phyloP scores from a whole-genome alignment of 352 stramenopile species.

The Phytophthora chlamydospora region DNA sequence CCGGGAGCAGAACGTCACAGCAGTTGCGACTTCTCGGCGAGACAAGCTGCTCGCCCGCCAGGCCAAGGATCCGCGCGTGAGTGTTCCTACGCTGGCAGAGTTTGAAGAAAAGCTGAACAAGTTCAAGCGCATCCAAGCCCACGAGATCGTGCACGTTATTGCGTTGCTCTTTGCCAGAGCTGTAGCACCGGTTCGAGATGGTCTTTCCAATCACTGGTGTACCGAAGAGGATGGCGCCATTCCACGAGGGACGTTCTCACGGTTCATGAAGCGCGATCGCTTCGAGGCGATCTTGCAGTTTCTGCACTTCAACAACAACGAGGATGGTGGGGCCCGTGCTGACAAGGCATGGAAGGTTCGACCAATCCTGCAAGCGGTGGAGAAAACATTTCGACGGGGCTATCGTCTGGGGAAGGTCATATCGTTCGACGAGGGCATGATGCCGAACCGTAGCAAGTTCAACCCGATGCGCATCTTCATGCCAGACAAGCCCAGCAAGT shows the following conservation, averaged over 20 bases:
- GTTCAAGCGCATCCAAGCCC: conserved; percentile 14
- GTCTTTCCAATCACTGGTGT: conserved; percentile 14
- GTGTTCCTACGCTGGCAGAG: conserved; percentile 7
- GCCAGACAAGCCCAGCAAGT: conserved; percentile 27
- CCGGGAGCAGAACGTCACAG: conserved; percentile 5
- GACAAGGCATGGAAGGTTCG: conserved; percentile 28
- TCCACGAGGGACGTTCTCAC: conserved; percentile 20
- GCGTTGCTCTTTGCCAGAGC: conserved; percentile 15
- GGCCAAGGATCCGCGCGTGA: conserved; percentile 3
- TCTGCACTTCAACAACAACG: conserved; percentile 32
- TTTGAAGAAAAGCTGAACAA: conserved; percentile 7
- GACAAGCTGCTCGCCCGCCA: neutral
- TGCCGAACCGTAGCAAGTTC: conserved; percentile 22
- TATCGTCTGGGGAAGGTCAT: conserved; percentile 22
- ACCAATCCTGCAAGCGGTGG: conserved; percentile 16
- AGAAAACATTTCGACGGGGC: conserved; percentile 27
- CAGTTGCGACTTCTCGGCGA: neutral
- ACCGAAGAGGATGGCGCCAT: conserved; percentile 13
- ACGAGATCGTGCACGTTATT: conserved; percentile 22
- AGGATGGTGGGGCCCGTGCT: neutral
- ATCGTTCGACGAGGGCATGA: conserved; percentile 31
- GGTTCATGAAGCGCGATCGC: conserved; percentile 21
- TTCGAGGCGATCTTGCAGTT: conserved; percentile 25
- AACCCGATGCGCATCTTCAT: conserved; percentile 30
- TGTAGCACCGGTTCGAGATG: conserved; percentile 7